Evolutionary conservation across 208 protist species (phyloP).

Genomic region (Crithidia expoeki): DNA sequence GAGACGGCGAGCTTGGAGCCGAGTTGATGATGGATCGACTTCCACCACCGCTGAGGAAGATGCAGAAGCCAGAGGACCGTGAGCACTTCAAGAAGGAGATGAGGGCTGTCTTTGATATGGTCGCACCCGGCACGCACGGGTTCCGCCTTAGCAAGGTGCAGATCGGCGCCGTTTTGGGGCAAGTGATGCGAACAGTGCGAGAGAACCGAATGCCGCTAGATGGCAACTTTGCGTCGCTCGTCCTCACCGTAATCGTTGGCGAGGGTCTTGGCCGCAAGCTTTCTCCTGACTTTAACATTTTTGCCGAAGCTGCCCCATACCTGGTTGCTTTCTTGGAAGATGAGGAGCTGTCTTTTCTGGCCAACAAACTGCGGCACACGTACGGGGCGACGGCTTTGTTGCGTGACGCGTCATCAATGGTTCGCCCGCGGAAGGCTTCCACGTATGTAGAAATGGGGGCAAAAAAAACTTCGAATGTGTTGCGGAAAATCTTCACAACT

Average conservation of each 20-base stretch:
- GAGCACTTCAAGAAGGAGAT: constrained; percentile 73
- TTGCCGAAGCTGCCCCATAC: constrained; percentile 84
- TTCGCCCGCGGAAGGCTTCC: constrained; percentile 43
- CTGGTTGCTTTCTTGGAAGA: constrained; percentile 77
- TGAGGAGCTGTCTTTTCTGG: constrained; percentile 70
- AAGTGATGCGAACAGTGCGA: constrained; percentile 80
- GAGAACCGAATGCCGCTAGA: constrained; percentile 90
- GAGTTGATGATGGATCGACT: constrained; percentile 92
- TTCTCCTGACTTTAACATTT: constrained; percentile 91
- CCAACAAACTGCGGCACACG: constrained; percentile 65
- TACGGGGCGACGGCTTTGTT: constrained; percentile 69
- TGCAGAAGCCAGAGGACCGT: constrained; percentile 37
- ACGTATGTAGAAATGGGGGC: constrained; percentile 60
- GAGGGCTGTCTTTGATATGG: constrained; percentile 80
- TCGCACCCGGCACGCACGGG: constrained; percentile 67
- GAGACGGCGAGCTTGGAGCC: constrained; percentile 85
- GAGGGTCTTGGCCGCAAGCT: constrained; percentile 92
- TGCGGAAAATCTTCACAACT: constrained; percentile 28
- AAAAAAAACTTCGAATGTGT: constrained; percentile 36
- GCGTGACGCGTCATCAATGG: constrained; percentile 62
- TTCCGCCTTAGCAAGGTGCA: constrained; percentile 85
- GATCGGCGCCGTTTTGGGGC: constrained; percentile 77
- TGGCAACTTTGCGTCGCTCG: constrained; percentile 90
- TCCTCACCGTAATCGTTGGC: constrained; percentile 90
- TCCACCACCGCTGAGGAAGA: constrained; percentile 33